Evolutionary conservation across 768 basidiomycete species (phyloP).

Genomic region (Mycena rosella): DNA sequence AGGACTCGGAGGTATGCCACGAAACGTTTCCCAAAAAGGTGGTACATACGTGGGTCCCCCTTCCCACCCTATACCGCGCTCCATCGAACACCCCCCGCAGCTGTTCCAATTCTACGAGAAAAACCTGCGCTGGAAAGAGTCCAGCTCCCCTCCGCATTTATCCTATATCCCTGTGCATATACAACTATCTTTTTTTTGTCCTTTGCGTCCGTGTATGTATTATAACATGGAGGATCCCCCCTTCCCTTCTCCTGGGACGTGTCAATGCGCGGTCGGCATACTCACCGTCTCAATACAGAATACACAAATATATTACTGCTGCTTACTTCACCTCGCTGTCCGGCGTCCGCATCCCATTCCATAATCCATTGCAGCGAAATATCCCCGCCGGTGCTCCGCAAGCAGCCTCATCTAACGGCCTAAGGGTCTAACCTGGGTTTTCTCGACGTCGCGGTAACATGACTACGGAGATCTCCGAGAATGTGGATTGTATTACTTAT

Average conservation of each 20-base stretch:
- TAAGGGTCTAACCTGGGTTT: too few relatives aligned
- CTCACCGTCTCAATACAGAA: background rate
- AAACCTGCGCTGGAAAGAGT: conserved; percentile 71
- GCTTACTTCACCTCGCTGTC: too few relatives aligned
- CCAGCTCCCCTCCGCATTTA: background rate
- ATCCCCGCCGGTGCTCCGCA: too few relatives aligned
- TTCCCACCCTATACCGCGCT: conserved; percentile 5
- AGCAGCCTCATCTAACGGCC: too few relatives aligned
- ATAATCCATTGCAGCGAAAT: background rate
- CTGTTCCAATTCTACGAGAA: conserved; percentile 75
- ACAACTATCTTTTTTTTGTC: background rate
- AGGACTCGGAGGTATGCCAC: conserved; percentile 64
- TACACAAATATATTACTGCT: too few relatives aligned
- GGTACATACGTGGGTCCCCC: conserved; percentile 43
- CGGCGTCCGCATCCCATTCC: too few relatives aligned
- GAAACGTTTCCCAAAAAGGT: conserved; percentile 79
- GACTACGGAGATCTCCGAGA: too few relatives aligned
- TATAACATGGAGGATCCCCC: background rate
- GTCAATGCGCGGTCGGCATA: too few relatives aligned
- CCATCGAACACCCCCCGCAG: conserved; percentile 51
- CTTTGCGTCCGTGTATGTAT: background rate
- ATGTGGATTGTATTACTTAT: too few relatives aligned
- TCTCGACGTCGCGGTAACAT: too few relatives aligned
- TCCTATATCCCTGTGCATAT: too few relatives aligned
- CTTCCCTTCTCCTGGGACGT: too few relatives aligned